Conservation (phyloP, 805 yeast species). For the Zygotorulaspora danielsina region DNA sequence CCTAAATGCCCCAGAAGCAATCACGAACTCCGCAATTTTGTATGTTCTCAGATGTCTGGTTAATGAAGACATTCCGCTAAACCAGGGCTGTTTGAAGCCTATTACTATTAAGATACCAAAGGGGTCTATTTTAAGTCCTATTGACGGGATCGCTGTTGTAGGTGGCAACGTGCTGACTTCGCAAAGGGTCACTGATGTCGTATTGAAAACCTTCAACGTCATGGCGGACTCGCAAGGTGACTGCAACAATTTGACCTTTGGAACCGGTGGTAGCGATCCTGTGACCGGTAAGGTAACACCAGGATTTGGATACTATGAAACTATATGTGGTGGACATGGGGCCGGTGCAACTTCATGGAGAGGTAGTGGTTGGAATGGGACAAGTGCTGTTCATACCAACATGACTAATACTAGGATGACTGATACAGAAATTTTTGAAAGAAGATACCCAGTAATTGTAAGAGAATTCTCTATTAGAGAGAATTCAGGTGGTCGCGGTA, state of each 20-base stretch:
- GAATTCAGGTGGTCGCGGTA: slow-evolving; percentile 79
- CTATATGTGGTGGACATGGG: slow-evolving; percentile 94
- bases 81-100: slow-evolving; percentile 88
- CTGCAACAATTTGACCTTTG: slow-evolving; percentile 91
- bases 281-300: slow-evolving; percentile 42
- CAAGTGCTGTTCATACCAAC: slow-evolving; percentile 86
- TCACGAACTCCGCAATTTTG: slow-evolving; percentile 81
- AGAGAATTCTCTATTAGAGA: slow-evolving; percentile 65
- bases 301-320: slow-evolving; percentile 89
- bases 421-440: slow-evolving; percentile 84
- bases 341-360: slow-evolving; percentile 51
- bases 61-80: slow-evolving; percentile 82
- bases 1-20: slow-evolving; percentile 88
- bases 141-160: slow-evolving; percentile 85
- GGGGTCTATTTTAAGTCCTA: slow-evolving; percentile 66
- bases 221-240: slow-evolving; percentile 97
- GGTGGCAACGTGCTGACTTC: slow-evolving; percentile 95
- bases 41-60: slow-evolving; percentile 84
- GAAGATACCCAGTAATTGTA: slow-evolving; percentile 78
- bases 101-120: slow-evolving; percentile 62
- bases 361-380: slow-evolving; percentile 80
- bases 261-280: slow-evolving; percentile 60
- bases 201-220: slow-evolving; percentile 78
- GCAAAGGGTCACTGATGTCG: slow-evolving; percentile 86
- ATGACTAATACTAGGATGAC: slow-evolving; percentile 94